Evolutionary conservation across 2,329 filamentous ascomycete genomes (phyloP).

Genomic region (Trichoderma koningiopsis): DNA sequence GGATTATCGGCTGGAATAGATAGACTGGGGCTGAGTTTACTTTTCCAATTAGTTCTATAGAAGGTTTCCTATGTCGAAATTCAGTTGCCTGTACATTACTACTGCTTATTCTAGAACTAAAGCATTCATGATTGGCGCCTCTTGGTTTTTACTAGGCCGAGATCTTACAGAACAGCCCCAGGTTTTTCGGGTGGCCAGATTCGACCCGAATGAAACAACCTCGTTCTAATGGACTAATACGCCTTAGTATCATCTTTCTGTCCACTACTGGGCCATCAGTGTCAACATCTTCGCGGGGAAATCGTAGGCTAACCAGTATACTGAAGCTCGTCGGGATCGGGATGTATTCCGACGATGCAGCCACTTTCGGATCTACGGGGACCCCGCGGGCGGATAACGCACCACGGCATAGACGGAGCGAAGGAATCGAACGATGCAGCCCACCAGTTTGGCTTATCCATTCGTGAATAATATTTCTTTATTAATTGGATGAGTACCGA

Average conservation of each 20-base stretch:
- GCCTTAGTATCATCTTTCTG: not conserved
- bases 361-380: conserved; percentile 15
- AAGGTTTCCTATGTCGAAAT: no score
- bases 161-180: not conserved
- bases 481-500: not conserved
- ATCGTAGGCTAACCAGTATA: no score
- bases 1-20: conserved; percentile 32
- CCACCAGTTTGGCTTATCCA: conserved; percentile 7
- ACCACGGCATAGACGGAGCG: not conserved
- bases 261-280: not conserved
- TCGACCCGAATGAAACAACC: not conserved
- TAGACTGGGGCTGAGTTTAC: not conserved
- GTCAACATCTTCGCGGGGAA: not conserved
- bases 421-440: not conserved
- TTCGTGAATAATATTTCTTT: conserved; percentile 1
- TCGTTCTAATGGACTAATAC: not conserved
- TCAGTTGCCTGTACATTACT: no score
- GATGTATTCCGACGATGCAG: conserved; percentile 17
- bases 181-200: not conserved
- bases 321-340: not conserved
- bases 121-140: not conserved
- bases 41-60: not conserved
- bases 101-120: no score
- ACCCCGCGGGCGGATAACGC: conserved; percentile 12
- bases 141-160: not conserved